Evolutionary conservation across 495 filamentous ascomycete genomes (phyloP), one percentile per base, ranked within the genome.

Genomic region (Penicillium waksmanii): DNA sequence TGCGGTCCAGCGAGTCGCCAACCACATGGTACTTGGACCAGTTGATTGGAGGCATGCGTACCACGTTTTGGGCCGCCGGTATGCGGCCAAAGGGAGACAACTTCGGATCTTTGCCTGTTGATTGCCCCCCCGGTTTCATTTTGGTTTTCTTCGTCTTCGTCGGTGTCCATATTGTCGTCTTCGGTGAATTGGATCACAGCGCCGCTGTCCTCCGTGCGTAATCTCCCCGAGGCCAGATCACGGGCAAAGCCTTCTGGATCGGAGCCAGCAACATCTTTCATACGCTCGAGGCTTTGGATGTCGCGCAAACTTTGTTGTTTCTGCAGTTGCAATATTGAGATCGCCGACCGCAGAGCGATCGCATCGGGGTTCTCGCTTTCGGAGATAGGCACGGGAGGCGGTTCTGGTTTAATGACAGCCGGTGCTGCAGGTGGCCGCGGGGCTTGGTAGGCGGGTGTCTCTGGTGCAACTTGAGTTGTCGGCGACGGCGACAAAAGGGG

Each of bases 11-110:
- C 11, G 88, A 80, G 56, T 89, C 87, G 25, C 92, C 92, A 1
- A 92, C 86, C 17, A 96, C 79, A 57, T 88, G 88, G 69, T 97
- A 97, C 68, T 96, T 91, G 6, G 85, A 84, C 93, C 93, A 97
- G 76, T 96, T 96, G 58, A 97, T 84, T 2, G 90, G 87, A 23
- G 93, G 93, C 77, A 85, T 89, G 35, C 92, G 87, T 9, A 95
- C 85, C 3, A 97, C 77, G 63, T 87, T 92, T 75, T 97, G 93
- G n/a, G 89, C 85, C 18, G 79, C 80, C 0, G 93, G 92, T 1
- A 97, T 82, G 19, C 73, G 78, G 17, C 77, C 78, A 33, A 86
- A 78, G 33, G 57, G 51, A 10, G 51, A 58, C 19, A 56, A 65
- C 66, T 80, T 19, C 64, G 68, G 51, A 31, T 18, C 56, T 15